Conservation (phyloP, 1,284 basidiomycete species). For the Xerocomus minutiporus region DNA sequence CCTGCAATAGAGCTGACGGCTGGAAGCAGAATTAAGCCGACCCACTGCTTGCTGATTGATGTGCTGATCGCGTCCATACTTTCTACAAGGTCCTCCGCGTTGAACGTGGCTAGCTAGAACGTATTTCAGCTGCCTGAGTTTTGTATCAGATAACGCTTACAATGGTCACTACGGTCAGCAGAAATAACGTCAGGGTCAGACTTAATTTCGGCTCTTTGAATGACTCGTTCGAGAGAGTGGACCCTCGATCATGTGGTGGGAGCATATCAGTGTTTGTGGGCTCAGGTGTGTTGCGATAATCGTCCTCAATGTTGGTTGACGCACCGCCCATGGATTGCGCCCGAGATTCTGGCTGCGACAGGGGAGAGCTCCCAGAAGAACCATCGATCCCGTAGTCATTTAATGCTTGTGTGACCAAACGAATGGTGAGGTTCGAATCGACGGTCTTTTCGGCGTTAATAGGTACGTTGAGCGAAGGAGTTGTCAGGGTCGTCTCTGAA, state of each 20-base stretch:
- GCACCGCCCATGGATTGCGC: slow-evolving; percentile 18
- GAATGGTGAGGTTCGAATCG: slow-evolving; percentile 18
- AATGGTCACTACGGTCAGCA: slow-evolving; percentile 61
- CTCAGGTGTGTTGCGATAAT: slow-evolving; percentile 11
- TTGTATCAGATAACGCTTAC: slow-evolving; percentile 38
- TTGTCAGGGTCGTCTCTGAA: slow-evolving; percentile 27
- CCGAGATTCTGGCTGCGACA: slow-evolving; percentile 7
- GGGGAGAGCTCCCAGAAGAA: background rate
- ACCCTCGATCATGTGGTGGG: slow-evolving; percentile 18
- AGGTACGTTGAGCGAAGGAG: slow-evolving; percentile 8
- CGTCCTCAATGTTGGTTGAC: slow-evolving; percentile 5
- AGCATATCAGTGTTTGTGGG: slow-evolving; percentile 22
- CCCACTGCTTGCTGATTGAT: slow-evolving; percentile 69
- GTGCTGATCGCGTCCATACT: slow-evolving; percentile 65
- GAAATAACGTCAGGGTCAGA: slow-evolving; percentile 50
- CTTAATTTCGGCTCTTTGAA: slow-evolving; percentile 54
- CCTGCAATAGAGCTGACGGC: slow-evolving; percentile 84
- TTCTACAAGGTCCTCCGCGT: slow-evolving; percentile 82
- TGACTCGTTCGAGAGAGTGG: slow-evolving; percentile 16
- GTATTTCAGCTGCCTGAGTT: slow-evolving; percentile 5
- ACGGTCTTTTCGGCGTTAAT: slow-evolving; percentile 7
- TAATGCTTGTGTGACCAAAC: slow-evolving; percentile 20
- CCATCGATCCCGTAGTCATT: slow-evolving; percentile 1
- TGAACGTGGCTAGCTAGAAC: slow-evolving; percentile 64
- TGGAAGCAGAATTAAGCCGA: slow-evolving; percentile 84